phyloP scores from a whole-genome alignment of 148 eudicot genomes.

The Vaccinium darrowii region DNA sequence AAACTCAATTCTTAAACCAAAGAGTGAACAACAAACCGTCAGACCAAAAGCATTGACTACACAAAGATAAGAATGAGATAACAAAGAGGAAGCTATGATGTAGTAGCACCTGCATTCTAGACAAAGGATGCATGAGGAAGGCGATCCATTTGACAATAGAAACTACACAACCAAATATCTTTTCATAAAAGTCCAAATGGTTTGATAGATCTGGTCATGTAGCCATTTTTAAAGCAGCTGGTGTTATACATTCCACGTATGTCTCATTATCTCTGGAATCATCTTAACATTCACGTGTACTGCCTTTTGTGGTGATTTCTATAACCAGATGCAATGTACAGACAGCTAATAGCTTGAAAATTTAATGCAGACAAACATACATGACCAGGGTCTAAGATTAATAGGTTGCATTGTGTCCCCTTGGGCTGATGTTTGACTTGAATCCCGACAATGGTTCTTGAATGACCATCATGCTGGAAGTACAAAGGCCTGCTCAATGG shows the following conservation, averaged over 20 bases:
- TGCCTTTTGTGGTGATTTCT: not conserved
- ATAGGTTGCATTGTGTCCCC: conserved; percentile 59
- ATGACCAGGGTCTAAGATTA: conserved; percentile 82
- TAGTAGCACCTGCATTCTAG: not conserved
- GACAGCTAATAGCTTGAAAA: conserved; percentile 10
- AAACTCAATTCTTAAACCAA: not conserved
- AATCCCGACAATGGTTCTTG: conserved; percentile 93
- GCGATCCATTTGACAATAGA: not conserved
- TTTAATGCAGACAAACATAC: conserved; percentile 39
- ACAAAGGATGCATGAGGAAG: not conserved
- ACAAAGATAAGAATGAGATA: not conserved
- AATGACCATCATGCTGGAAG: conserved; percentile 96
- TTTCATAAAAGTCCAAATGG: not conserved
- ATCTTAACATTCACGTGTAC: not conserved
- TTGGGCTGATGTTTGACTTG: conserved; percentile 56
- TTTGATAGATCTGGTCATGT: not conserved
- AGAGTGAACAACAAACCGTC: not conserved
- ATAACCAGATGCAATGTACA: not conserved
- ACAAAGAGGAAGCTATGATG: not conserved
- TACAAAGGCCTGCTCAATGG: conserved; percentile 72
- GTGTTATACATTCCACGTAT: not conserved
- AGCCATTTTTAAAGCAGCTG: not conserved
- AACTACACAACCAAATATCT: not conserved
- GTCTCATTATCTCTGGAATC: not conserved
- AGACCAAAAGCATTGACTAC: not conserved